Base-by-base conservation (phyloP, 2,329 filamentous ascomycete species). In the Paramyrothecium roridum region DNA sequence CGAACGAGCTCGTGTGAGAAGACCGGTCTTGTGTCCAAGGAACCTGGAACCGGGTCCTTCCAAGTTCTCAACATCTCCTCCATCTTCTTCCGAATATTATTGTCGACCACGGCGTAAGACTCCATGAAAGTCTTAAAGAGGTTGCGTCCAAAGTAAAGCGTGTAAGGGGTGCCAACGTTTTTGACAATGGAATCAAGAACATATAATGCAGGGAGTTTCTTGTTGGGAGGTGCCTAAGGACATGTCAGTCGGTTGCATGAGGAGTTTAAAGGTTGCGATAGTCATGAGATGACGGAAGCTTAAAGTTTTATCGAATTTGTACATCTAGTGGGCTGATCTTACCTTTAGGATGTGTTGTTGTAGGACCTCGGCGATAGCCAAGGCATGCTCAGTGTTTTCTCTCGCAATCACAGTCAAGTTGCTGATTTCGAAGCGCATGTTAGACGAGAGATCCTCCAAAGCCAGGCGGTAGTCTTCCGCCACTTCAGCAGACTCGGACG, bases 141-240 rank as follows among this genome's bases (percentile, higher is more conserved):
- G 67, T 93, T 93, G 45, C 91, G 88, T 52, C 93, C 91, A 61
- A 99, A 89, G 72, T 96, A 98, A 13, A 98, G 81, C 0, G 93
- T 98, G 73, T 99, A 99, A 8, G 95, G 95, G 1, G 93, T 97
- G 58, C 95, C 95, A 59, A 99, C 92, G 78, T 99, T 98, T 75
- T 99, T 99, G 69, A 96, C 93, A 58, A 99, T 93, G 17, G 93
- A 98, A 75, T 99, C 95, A 68, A 99, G 87, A 61, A 99, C 91
- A 75, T 98, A 99, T 26, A 99, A 82, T n/a, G 95, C 91, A 19
- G 95, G 93, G 3, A 99, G 80, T 69, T 98, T 99, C 72, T 92
- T 93, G 58, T 86, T 83, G 43, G 95, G 92, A 48, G 91, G 85
- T 54, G 89, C 91, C 95, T 99, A 74, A 61, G 46, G 51, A 52